phyloP scores from a whole-genome alignment of 1,284 basidiomycete genomes.

The Rhizopogon parksii region DNA sequence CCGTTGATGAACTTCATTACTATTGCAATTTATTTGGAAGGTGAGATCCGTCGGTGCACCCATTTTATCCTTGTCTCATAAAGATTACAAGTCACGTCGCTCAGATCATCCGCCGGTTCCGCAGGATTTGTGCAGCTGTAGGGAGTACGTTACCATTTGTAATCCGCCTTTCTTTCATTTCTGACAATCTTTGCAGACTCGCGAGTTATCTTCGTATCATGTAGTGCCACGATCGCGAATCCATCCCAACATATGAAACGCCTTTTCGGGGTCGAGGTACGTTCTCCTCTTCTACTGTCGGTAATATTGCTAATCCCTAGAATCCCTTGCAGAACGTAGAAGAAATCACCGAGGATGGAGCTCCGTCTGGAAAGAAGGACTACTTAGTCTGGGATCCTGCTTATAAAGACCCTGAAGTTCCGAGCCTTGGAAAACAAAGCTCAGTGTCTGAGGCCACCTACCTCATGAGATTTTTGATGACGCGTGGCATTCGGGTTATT shows the following conservation, averaged over 20 bases:
- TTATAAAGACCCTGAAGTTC: conserved; percentile 52
- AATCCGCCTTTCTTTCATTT: not conserved
- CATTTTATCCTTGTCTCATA: conserved; percentile 2
- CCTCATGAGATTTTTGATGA: conserved; percentile 79
- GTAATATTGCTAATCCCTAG: not conserved
- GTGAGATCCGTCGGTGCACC: conserved; percentile 27
- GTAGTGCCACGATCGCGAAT: conserved; percentile 83
- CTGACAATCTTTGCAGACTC: conserved; percentile 38
- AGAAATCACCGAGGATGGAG: conserved; percentile 75
- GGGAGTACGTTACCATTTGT: conserved; percentile 57
- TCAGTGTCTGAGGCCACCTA: conserved; percentile 68
- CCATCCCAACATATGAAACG: conserved; percentile 71
- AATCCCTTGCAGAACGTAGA: conserved; percentile 44
- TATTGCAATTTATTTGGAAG: conserved; percentile 70
- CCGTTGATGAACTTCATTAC: conserved; percentile 82
- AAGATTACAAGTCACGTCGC: conserved; percentile 61
- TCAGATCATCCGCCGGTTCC: conserved; percentile 67
- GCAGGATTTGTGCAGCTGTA: conserved; percentile 76
- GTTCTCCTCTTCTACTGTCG: conserved; percentile 2
- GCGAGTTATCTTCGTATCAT: conserved; percentile 69
- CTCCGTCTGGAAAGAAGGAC: conserved; percentile 77
- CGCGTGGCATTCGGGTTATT: conserved; percentile 74
- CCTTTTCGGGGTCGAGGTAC: conserved; percentile 62
- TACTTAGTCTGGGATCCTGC: conserved; percentile 76
- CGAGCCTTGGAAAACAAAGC: conserved; percentile 51